Conservation (phyloP, 768 basidiomycete genomes). For the Filobasidium wieringae region DNA sequence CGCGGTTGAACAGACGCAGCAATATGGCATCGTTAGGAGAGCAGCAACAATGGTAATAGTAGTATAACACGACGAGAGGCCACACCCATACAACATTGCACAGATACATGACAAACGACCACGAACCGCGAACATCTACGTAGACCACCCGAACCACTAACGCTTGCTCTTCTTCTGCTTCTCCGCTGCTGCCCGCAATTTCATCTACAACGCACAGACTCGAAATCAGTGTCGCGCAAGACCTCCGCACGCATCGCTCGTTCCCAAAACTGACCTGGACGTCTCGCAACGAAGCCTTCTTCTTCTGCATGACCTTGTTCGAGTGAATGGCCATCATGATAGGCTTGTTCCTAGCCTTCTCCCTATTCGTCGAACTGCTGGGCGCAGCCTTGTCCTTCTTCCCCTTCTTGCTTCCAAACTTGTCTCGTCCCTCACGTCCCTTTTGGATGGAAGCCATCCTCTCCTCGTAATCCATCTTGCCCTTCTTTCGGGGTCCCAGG, state of each 20-base stretch:
- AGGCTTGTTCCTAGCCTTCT: slow-evolving; percentile 88
- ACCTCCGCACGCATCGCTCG: background rate
- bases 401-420: slow-evolving; percentile 80
- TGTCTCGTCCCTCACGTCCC: slow-evolving; percentile 87
- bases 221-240: background rate
- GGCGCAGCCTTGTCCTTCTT: slow-evolving; percentile 72
- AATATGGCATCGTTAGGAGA: too few species aligned
- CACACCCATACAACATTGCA: too few species aligned
- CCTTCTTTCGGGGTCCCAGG: slow-evolving; percentile 83
- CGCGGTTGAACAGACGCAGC: too few species aligned
- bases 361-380: slow-evolving; percentile 79
- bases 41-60: too few species aligned
- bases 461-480: slow-evolving; percentile 85
- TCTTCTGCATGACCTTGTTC: slow-evolving; percentile 37
- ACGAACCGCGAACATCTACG: background rate
- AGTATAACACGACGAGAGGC: too few species aligned
- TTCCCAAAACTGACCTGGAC: slow-evolving; percentile 35
- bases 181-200: slow-evolving; percentile 31
- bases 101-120: too few species aligned
- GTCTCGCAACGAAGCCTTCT: slow-evolving; percentile 39
- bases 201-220: slow-evolving; percentile 15
- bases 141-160: background rate
- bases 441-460: slow-evolving; percentile 82
- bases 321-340: slow-evolving; percentile 54
- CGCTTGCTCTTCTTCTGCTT: slow-evolving; percentile 35